phyloP scores from a whole-genome alignment of 495 filamentous ascomycete genomes.

The Lepidopterella palustris region DNA sequence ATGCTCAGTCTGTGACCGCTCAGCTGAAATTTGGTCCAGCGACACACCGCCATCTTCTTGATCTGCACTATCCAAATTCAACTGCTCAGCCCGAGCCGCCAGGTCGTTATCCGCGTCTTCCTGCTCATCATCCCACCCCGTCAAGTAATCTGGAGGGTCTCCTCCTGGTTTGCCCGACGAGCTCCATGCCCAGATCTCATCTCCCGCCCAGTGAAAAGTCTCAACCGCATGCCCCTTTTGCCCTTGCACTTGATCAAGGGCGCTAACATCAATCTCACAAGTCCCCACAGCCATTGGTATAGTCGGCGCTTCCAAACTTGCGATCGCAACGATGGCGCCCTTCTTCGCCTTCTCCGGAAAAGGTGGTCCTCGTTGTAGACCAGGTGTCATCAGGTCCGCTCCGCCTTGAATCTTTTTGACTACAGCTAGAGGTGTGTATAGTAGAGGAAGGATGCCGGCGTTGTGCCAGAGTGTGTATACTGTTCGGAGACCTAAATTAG shows the following conservation, averaged over 20 bases:
- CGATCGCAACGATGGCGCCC: slow-evolving; percentile 59
- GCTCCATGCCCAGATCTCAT: slow-evolving; percentile 66
- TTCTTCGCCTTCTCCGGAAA: slow-evolving; percentile 57
- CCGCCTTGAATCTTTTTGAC: slow-evolving; percentile 58
- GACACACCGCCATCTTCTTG: slow-evolving; percentile 43
- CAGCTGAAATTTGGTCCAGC: slow-evolving; percentile 26
- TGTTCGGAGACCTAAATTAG: slow-evolving; percentile 1
- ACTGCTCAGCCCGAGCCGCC: slow-evolving; percentile 15
- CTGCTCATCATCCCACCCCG: slow-evolving; percentile 33
- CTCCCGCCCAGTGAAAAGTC: slow-evolving; percentile 65
- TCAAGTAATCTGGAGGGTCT: slow-evolving; percentile 30
- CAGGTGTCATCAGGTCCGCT: slow-evolving; percentile 71
- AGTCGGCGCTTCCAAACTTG: slow-evolving; percentile 52
- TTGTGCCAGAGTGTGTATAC: slow-evolving; percentile 67
- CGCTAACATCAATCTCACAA: slow-evolving; percentile 60
- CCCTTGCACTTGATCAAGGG: slow-evolving; percentile 53
- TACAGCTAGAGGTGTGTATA: slow-evolving; percentile 57
- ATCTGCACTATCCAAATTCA: slow-evolving; percentile 34
- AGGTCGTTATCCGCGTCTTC: slow-evolving; percentile 22
- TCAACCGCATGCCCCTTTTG: slow-evolving; percentile 62
- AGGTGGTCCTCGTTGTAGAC: slow-evolving; percentile 61
- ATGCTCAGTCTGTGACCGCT: slow-evolving; percentile 22
- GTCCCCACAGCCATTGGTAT: slow-evolving; percentile 60
- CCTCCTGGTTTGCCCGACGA: slow-evolving; percentile 48
- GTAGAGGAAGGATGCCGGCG: slow-evolving; percentile 53